Evolutionary conservation across 2,329 filamentous ascomycete species (phyloP), one percentile per base, ranked within the genome.

Genomic region (Arthrobotrys sphaeroides): DNA sequence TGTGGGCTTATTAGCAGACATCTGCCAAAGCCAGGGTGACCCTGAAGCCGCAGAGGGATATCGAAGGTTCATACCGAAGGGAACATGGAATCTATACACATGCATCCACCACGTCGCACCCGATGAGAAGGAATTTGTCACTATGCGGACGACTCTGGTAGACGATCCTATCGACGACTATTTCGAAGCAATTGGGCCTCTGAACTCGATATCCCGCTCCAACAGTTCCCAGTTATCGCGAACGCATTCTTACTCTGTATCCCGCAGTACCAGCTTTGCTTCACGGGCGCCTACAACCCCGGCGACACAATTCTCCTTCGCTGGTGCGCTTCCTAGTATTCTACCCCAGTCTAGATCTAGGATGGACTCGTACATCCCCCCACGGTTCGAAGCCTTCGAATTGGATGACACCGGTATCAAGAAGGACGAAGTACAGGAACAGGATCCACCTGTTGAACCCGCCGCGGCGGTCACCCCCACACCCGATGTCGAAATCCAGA

Each of bases 41-140:
- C 72, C 72, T 1, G 72, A 64, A 42, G 57, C 53, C 2, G 72
- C 72, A 5, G 72, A 75, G 18, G 72, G 38, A 5, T 75, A 75
- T 26, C 57, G 65, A 24, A 33, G 53, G 10, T 75, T 75, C 31
- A 69, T 75, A 31, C 72, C 72, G 2, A 22, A 60, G 18, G 40
- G 22, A 7, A 13, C 13, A 6, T 57, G 40, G 36, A 24, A 69
- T 26, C 18, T 45, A 1, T 75, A 69, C 24, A 75, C 72, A 1
- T 24, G n/a, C 24, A 57, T 74, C n/a, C 70, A 69, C 13, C 31
- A 33, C 10, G 31, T 13, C 2, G 16, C 65, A 4, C 64, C 64
- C 7, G 28, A 12, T 1, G 64, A 75, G 4, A 75, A 75, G 57
- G 72, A 75, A 36, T 57, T 68, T 12, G 26, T 75, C 24, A 31